Evolutionary conservation across 176 grass and related monocot species (phyloP).

Genomic region (Aegilops sharonensis): DNA sequence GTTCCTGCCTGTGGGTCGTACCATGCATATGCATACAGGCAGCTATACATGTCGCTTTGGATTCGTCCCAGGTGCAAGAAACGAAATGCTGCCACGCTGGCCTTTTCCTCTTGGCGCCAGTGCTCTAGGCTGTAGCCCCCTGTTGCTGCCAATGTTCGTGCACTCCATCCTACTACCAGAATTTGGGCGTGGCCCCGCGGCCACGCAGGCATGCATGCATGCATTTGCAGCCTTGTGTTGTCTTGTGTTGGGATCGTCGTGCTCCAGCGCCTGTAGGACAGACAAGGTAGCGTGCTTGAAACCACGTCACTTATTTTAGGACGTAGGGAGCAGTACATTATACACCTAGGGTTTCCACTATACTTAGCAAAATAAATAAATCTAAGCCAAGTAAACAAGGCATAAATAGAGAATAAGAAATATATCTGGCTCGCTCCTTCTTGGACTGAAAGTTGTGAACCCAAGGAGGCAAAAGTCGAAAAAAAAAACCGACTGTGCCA

Average conservation of each 20-base stretch:
- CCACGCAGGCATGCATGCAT: neutral
- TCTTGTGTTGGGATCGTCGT: neutral
- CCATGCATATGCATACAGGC: neutral
- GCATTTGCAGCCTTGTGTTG: constrained; percentile 14
- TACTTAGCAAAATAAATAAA: neutral
- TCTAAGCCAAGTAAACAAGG: neutral
- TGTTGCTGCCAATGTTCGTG: neutral
- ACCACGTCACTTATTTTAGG: too few species aligned
- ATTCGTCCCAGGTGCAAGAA: neutral
- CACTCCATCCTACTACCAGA: neutral
- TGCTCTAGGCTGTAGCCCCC: neutral
- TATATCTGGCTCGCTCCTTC: too few species aligned
- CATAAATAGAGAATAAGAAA: too few species aligned
- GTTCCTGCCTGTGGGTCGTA: neutral
- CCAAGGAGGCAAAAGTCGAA: too few species aligned
- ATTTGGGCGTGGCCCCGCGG: neutral
- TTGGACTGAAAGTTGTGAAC: neutral
- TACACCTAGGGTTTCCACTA: neutral
- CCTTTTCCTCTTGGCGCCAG: neutral
- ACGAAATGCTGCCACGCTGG: constrained; percentile 20
- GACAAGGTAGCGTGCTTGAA: too few species aligned
- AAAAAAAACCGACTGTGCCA: neutral
- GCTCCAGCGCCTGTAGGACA: neutral
- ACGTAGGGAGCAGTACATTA: neutral
- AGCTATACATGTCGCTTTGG: neutral